Conservation (phyloP, 371 early-diverging fungal species). For the Agmasoma carcini region DNA sequence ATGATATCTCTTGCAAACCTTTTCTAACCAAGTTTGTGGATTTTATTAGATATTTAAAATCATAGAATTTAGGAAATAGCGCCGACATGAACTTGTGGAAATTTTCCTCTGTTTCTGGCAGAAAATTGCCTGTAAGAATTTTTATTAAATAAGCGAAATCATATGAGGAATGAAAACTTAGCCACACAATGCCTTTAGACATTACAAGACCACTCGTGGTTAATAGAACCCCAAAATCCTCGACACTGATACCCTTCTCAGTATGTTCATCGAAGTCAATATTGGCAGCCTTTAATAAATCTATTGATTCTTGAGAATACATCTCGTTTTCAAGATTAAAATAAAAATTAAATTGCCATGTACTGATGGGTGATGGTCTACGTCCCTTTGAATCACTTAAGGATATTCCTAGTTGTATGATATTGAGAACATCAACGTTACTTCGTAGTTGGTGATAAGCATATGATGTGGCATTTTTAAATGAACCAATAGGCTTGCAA, state of each 20-base stretch:
- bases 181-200: slow-evolving; percentile 77
- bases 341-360: slow-evolving; percentile 99
- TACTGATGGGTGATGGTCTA: slow-evolving; percentile 66
- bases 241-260: slow-evolving; percentile 83
- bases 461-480: slow-evolving; percentile 53
- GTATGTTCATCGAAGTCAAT: slow-evolving; percentile 91
- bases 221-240: slow-evolving; percentile 85
- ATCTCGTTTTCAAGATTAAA: slow-evolving; percentile 82
- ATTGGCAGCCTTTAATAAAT: slow-evolving; percentile 78
- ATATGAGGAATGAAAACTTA: slow-evolving; percentile 92
- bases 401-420: slow-evolving; percentile 94
- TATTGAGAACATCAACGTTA: slow-evolving; percentile 88
- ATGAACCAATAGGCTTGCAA: slow-evolving; percentile 86
- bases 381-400: slow-evolving; percentile 80
- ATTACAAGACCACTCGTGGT: slow-evolving; percentile 88
- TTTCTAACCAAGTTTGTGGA: slow-evolving; percentile 82
- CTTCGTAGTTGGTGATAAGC: slow-evolving; percentile 83
- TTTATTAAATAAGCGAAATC: slow-evolving; percentile 97
- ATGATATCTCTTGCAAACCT: slow-evolving; percentile 93
- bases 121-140: slow-evolving; percentile 68
- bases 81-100: slow-evolving; percentile 78
- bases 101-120: slow-evolving; percentile 75
- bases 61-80: slow-evolving; percentile 90
- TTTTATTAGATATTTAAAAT: slow-evolving; percentile 91
- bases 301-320: slow-evolving; percentile 96